These are phyloP conservation scores for Zizania palustris DNA, from an alignment of 202 grass and related monocot species.

Conservation along the genomic window DNA sequence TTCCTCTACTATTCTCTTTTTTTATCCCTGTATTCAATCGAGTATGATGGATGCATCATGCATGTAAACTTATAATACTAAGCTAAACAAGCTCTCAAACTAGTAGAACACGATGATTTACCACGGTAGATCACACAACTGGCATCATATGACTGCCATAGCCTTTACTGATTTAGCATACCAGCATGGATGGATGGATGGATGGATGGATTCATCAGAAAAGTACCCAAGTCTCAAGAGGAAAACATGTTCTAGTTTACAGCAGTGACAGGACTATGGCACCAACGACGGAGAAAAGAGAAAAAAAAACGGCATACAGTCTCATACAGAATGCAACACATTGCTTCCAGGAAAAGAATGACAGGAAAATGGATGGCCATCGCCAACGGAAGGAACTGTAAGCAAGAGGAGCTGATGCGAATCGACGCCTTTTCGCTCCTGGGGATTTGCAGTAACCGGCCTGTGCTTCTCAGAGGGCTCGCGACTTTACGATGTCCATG, in stretches of 20 bases:
- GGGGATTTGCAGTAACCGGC: neutral
- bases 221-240: constrained; percentile 27
- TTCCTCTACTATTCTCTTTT: too few relatives aligned
- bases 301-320: constrained; percentile 51
- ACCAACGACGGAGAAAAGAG: constrained; percentile 32
- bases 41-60: too few relatives aligned
- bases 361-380: constrained; percentile 45
- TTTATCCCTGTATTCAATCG: too few relatives aligned
- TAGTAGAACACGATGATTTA: constrained; percentile 24
- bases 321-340: constrained; percentile 54
- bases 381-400: constrained; percentile 30
- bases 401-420: constrained; percentile 33
- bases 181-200: constrained; percentile 32
- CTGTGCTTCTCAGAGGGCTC: constrained; percentile 56
- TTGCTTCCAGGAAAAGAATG: constrained; percentile 55
- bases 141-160: constrained; percentile 23
- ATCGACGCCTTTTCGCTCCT: constrained; percentile 38
- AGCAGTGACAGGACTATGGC: constrained; percentile 49
- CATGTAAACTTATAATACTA: too few relatives aligned
- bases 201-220: constrained; percentile 35
- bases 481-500: constrained; percentile 73
- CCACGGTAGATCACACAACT: constrained; percentile 40
- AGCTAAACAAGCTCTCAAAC: too few relatives aligned
- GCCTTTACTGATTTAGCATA: constrained; percentile 3
- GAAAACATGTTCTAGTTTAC: constrained; percentile 62